Conservation (phyloP, 495 filamentous ascomycete species). For the Aspergillus saccharolyticus region DNA sequence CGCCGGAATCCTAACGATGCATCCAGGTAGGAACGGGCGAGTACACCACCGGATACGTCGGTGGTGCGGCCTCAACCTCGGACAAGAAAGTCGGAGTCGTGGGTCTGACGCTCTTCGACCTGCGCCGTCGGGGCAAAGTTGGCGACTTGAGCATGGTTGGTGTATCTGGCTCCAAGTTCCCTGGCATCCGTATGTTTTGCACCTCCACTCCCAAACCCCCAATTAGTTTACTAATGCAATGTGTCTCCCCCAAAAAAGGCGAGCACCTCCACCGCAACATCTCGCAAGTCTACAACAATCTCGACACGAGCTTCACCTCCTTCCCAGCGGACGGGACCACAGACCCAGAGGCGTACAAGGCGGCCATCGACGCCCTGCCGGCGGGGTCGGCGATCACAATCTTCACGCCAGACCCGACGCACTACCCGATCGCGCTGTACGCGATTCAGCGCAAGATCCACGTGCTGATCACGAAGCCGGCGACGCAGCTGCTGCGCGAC, state of each 20-base stretch:
- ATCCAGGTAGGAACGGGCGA: constrained; percentile 79
- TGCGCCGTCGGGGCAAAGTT: constrained; percentile 83
- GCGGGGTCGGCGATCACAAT: constrained; percentile 90
- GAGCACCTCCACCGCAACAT: constrained; percentile 88
- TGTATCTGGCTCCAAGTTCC: constrained; percentile 80
- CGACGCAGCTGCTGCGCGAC: constrained; percentile 74
- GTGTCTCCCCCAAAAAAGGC: constrained; percentile 41
- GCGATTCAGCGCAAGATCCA: constrained; percentile 83
- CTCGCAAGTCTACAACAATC: constrained; percentile 74
- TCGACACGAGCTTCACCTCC: constrained; percentile 78
- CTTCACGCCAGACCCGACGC: constrained; percentile 92
- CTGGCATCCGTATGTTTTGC: constrained; percentile 69
- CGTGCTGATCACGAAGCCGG: constrained; percentile 94
- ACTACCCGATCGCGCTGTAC: constrained; percentile 92
- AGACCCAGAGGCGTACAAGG: constrained; percentile 83
- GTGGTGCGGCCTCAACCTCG: constrained; percentile 67
- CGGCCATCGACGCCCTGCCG: constrained; percentile 78
- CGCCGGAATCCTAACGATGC: constrained; percentile 12
- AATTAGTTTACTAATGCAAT: neutral
- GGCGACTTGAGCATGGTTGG: constrained; percentile 85
- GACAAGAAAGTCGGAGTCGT: constrained; percentile 96
- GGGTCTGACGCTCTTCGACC: constrained; percentile 82
- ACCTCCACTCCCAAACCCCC: neutral
- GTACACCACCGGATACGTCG: constrained; percentile 91
- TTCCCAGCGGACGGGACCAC: constrained; percentile 65